Evolutionary conservation across 2,329 filamentous ascomycete genomes (phyloP), one percentile per base, ranked within the genome.

Genomic region (Immersiporthe knoxdaviesiana): DNA sequence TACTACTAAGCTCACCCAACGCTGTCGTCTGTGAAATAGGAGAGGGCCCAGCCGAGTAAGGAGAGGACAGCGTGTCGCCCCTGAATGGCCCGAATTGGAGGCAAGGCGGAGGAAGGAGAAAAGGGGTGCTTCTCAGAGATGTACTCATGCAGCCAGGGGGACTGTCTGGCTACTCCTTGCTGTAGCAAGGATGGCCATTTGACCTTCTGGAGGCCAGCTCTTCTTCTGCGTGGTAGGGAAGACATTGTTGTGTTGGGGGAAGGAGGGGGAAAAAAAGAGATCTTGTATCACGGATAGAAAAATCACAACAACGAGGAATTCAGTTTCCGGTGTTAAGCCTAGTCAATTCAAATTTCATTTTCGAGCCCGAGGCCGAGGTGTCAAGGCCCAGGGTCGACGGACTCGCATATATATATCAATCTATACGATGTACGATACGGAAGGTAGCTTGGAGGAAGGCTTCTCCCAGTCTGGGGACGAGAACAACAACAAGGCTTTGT

Each of bases 401-500:
- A 35, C 44, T 37, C 30, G 44, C 62, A 54, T 37, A n/a, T 63
- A n/a, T 63, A 64, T 54, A 64, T 16, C 30, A 3, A 24, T 24
- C 35, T 32, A n/a, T n/a, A n/a, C n/a, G n/a, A n/a, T n/a, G 12
- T n/a, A 41, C 32, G 16, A 18, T 12, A 27, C 44, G 41, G 5
- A 24, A 56, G 63, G 62, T 21, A 56, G 50, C 63, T 21, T 39
- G 21, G 47, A 14, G 11, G 63, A n/a, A n/a, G 35, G 35, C 35
- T 35, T n/a, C 11, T 18, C n/a, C 32, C 35, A 7, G 35, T 12
- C 30, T 41, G 50, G n/a, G 35, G 37, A 50, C 18, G 18, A 47
- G 7, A 47, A 47, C 21, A 47, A 41, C 32, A 63, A 44, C 24
- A 41, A 41, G n/a, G 32, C 63, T 56, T 56, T 56, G 63, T 65